Conservation (phyloP, 176 grass and related monocot genomes). For the Chloris gayana region DNA sequence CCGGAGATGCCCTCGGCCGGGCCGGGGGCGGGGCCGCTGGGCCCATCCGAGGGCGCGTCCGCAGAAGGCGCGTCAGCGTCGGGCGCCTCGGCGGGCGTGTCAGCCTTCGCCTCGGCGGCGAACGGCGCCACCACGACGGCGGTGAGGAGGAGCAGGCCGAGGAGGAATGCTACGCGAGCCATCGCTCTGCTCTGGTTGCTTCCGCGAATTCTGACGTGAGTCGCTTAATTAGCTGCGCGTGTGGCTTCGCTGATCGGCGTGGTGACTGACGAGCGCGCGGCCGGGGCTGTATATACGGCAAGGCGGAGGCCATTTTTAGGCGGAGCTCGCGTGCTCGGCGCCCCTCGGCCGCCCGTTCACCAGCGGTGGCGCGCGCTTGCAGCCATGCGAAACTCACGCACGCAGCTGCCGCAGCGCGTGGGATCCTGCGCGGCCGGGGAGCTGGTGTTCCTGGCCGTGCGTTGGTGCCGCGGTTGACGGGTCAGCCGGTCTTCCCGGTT, state of each 20-base stretch:
- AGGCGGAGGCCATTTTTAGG: slow-evolving; percentile 5
- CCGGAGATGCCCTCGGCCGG: slow-evolving; percentile 51
- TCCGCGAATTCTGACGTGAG: neutral
- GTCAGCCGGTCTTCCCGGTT: neutral
- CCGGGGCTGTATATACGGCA: neutral
- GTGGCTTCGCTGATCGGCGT: neutral
- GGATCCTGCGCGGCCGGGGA: neutral
- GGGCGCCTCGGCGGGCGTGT: neutral
- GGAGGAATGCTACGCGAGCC: slow-evolving; percentile 28
- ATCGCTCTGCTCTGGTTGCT: neutral
- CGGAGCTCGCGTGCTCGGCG: neutral
- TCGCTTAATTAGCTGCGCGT: neutral
- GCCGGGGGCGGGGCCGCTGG: slow-evolving; percentile 37
- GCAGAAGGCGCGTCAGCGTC: neutral
- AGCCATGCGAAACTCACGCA: neutral
- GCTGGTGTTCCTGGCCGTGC: neutral
- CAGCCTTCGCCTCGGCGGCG: neutral
- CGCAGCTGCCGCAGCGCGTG: neutral
- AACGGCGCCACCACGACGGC: slow-evolving; percentile 18
- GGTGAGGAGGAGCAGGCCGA: slow-evolving; percentile 21
- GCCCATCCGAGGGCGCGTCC: neutral
- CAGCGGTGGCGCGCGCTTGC: slow-evolving; percentile 29
- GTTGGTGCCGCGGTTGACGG: neutral
- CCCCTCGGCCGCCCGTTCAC: neutral
- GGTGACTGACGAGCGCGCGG: neutral